These are phyloP conservation scores for Phoma sp. DNA, from an alignment of 2,329 filamentous ascomycete genomes.

Conservation along the genomic window DNA sequence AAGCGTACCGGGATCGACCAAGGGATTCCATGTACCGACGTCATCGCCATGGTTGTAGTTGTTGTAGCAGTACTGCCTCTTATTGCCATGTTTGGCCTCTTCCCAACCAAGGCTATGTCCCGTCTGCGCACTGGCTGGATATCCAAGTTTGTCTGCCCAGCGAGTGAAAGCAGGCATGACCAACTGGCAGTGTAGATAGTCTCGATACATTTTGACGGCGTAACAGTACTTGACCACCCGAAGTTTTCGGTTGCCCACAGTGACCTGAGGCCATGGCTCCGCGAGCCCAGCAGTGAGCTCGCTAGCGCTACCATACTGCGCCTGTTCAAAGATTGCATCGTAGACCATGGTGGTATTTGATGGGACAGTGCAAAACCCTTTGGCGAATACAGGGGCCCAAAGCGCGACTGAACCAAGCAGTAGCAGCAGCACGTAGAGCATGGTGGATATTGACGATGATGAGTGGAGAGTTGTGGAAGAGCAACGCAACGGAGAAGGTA, in stretches of 20 bases:
- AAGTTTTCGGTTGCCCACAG: not conserved
- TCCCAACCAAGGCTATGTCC: conserved; percentile 1
- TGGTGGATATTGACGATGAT: not conserved
- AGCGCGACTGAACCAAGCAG: not conserved
- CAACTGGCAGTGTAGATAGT: not conserved
- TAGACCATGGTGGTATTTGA: not conserved
- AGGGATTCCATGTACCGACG: not conserved
- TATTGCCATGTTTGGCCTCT: not conserved
- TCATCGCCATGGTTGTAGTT: not conserved
- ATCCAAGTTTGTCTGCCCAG: not conserved
- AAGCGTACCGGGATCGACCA: not conserved
- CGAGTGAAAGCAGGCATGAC: not conserved
- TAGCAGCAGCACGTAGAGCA: not conserved
- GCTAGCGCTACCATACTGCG: not conserved
- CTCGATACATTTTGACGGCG: not conserved
- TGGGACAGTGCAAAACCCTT: not conserved
- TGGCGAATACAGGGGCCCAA: not conserved
- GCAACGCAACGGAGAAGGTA: not conserved
- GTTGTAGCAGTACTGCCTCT: not conserved
- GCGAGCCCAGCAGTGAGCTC: not conserved
- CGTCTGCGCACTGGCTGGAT: not conserved
- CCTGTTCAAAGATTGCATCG: not conserved
- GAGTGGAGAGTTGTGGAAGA: not conserved
- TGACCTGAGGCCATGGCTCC: not conserved
- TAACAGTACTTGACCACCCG: conserved; percentile 3